Conservation (phyloP, 176 grass and related monocot species). For the Tillandsia fasciculata region DNA sequence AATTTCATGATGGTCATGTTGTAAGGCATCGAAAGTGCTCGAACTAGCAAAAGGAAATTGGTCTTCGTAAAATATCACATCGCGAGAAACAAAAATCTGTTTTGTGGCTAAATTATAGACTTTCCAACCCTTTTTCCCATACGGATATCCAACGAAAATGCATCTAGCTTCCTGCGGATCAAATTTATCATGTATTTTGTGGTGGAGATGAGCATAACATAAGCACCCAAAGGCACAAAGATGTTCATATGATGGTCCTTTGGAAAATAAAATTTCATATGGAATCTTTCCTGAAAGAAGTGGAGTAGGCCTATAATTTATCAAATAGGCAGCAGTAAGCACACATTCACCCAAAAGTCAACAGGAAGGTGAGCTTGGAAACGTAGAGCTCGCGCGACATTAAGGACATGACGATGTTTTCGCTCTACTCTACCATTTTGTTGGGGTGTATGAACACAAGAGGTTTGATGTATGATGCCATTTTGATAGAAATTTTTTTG, state of each 20-base stretch:
- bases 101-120: background rate
- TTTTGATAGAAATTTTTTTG: background rate
- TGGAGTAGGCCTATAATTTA: background rate
- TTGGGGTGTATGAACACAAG: background rate
- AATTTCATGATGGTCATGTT: background rate
- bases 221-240: background rate
- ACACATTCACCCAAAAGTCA: too few relatives aligned
- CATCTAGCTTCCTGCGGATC: background rate
- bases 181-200: background rate
- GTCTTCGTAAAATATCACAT: background rate
- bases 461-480: background rate
- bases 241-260: background rate
- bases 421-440: background rate
- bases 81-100: background rate
- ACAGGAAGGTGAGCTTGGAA: background rate
- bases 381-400: background rate
- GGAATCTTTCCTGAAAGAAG: conserved; percentile 3
- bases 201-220: too few relatives aligned
- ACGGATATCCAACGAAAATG: background rate
- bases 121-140: background rate
- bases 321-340: too few relatives aligned
- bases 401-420: background rate
- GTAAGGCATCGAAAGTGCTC: background rate
- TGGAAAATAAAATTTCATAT: conserved; percentile 4
- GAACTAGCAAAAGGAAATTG: background rate